Percentiles rank a stretch among this genome's conserved stretches.
These are phyloP conservation scores for Cladophialophora yegresii DNA, from an alignment of 2,329 filamentous ascomycete species.

Conservation along the genomic window DNA sequence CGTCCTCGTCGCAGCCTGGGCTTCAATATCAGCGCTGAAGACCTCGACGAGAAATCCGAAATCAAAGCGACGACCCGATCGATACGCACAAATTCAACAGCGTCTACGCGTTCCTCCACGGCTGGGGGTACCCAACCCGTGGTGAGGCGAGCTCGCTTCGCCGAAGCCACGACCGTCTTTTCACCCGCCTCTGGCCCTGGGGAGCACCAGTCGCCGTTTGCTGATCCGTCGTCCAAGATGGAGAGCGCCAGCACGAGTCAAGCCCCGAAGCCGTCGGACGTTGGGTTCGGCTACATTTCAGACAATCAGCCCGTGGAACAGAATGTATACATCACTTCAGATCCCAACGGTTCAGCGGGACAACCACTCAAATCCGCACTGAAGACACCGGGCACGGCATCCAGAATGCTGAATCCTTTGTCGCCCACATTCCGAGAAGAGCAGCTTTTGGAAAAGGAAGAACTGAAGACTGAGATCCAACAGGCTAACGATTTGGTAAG, in stretches of 20 bases:
- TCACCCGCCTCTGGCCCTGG: slow-evolving; percentile 59
- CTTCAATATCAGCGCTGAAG: slow-evolving; percentile 33
- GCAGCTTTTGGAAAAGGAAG: slow-evolving; percentile 79
- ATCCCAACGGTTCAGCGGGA: slow-evolving; percentile 32
- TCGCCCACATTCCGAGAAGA: slow-evolving; percentile 93
- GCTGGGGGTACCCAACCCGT: slow-evolving; percentile 43
- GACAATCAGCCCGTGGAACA: slow-evolving; percentile 51
- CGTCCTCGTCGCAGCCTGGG: slow-evolving; percentile 38
- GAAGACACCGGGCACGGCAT: slow-evolving; percentile 81
- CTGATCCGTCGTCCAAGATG: slow-evolving; percentile 46
- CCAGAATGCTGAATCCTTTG: slow-evolving; percentile 72
- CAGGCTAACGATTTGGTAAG: slow-evolving; percentile 86
- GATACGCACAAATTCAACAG: slow-evolving; percentile 36
- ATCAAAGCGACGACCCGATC: slow-evolving; percentile 30
- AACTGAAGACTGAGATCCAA: slow-evolving; percentile 77
- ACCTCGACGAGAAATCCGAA: slow-evolving; percentile 37
- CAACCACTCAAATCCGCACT: slow-evolving; percentile 82
- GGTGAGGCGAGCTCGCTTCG: slow-evolving; percentile 63
- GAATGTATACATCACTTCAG: slow-evolving; percentile 56
- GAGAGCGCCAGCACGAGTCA: slow-evolving; percentile 58
- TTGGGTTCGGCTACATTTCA: slow-evolving; percentile 88
- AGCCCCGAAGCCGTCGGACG: slow-evolving; percentile 66
- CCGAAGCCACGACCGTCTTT: slow-evolving; percentile 65
- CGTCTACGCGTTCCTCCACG: slow-evolving; percentile 42
- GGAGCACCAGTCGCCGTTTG: slow-evolving; percentile 53